A percentile compares a stretch with the other conserved stretches of the same genome.
Conservation (phyloP, 306 rosid genomes). For the Trichosanthes truncata region DNA sequence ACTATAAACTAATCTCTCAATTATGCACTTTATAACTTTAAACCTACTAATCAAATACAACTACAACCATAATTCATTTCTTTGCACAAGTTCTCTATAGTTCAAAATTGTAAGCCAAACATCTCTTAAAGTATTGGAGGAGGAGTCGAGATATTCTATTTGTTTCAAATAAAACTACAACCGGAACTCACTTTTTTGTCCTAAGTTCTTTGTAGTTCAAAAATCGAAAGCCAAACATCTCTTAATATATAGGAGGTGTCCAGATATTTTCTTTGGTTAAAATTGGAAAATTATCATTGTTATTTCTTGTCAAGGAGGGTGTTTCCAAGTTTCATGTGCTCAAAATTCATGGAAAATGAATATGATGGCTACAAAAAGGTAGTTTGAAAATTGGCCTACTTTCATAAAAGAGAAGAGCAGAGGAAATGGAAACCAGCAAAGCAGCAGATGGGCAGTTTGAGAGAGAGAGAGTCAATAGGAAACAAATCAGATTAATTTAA, state of each 20-base stretch:
- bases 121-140: too few relatives aligned
- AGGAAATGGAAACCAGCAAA: slow-evolving; percentile 2
- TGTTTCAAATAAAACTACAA: too few relatives aligned
- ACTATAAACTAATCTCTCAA: too few relatives aligned
- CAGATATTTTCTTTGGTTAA: not conserved
- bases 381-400: not conserved
- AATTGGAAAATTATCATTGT: not conserved
- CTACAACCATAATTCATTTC: too few relatives aligned
- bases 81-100: too few relatives aligned
- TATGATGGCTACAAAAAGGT: not conserved
- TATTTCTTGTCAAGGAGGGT: not conserved
- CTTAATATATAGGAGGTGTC: not conserved
- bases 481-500: not conserved
- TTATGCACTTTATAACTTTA: too few relatives aligned
- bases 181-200: too few relatives aligned
- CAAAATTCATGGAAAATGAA: not conserved
- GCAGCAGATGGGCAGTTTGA: not conserved
- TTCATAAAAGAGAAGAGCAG: not conserved
- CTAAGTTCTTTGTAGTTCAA: too few relatives aligned
- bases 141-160: too few relatives aligned
- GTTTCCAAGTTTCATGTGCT: not conserved
- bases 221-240: not conserved
- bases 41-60: too few relatives aligned
- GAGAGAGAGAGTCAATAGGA: not conserved
- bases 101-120: too few relatives aligned